phyloP scores from a whole-genome alignment of 495 filamentous ascomycete species.

The Talaromyces liani region DNA sequence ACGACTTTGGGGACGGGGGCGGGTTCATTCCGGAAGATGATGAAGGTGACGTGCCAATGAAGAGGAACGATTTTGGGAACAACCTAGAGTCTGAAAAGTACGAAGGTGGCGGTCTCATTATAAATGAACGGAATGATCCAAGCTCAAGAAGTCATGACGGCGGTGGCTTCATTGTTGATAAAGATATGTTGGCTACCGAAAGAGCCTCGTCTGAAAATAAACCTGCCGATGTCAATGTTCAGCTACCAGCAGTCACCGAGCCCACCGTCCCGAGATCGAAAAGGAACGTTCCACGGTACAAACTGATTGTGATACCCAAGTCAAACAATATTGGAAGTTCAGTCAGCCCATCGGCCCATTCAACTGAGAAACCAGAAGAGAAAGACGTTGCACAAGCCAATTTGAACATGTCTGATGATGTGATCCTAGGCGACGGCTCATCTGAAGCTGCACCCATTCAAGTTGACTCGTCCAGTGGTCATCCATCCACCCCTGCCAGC shows the following conservation, averaged over 20 bases:
- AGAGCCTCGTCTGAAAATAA: not conserved
- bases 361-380: not conserved
- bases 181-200: conserved; percentile 6
- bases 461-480: conserved; percentile 19
- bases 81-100: not conserved
- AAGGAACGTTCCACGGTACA: conserved; percentile 18
- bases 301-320: conserved; percentile 23
- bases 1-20: conserved; percentile 18
- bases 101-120: conserved; percentile 22
- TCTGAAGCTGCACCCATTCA: conserved; percentile 20
- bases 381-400: conserved; percentile 11
- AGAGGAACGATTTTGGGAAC: not conserved
- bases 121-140: conserved; percentile 9
- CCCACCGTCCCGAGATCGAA: not conserved
- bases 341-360: conserved; percentile 6
- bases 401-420: conserved; percentile 3
- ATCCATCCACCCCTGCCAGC: conserved; percentile 20
- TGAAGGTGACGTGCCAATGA: conserved; percentile 17
- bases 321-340: not conserved
- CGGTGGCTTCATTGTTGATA: conserved; percentile 23
- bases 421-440: conserved; percentile 1
- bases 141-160: conserved; percentile 1
- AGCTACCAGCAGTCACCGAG: not conserved
- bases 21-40: conserved; percentile 44
- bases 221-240: not conserved